These are phyloP conservation scores for Tympanopsis confertula DNA, from an alignment of 2,329 filamentous ascomycete species.

Conservation along the genomic window DNA sequence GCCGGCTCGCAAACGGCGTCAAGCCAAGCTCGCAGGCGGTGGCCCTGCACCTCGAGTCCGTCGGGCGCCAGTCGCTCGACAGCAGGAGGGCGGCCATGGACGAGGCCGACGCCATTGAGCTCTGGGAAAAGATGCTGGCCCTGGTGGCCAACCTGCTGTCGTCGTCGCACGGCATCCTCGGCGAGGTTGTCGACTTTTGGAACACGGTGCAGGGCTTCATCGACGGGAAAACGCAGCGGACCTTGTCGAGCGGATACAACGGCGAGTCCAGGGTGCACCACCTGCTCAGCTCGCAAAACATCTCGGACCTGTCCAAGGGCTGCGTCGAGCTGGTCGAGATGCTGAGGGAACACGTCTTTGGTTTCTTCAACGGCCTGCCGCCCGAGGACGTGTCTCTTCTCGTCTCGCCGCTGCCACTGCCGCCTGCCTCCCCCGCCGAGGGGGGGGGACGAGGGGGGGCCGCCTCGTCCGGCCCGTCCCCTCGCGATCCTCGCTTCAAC, in stretches of 20 bases:
- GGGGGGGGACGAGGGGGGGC: conserved; percentile 27
- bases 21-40: conserved; percentile 59
- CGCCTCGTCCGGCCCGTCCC: conserved; percentile 37
- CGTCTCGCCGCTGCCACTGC: conserved; percentile 66
- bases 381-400: conserved; percentile 82
- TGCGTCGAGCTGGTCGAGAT: conserved; percentile 72
- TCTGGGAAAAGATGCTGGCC: conserved; percentile 80
- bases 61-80: conserved; percentile 55
- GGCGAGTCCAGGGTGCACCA: conserved; percentile 75
- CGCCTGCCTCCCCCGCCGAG: conserved; percentile 59
- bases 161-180: conserved; percentile 61
- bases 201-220: conserved; percentile 84
- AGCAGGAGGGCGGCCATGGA: conserved; percentile 59
- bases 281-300: conserved; percentile 59
- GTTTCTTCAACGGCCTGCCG: conserved; percentile 78
- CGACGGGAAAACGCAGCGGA: conserved; percentile 69
- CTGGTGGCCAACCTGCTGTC: conserved; percentile 69
- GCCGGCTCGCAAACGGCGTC: conserved; percentile 64
- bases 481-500: conserved; percentile 64
- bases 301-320: conserved; percentile 63
- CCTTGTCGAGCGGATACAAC: conserved; percentile 69
- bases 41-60: conserved; percentile 64
- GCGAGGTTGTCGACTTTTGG: conserved; percentile 89
- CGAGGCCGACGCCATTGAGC: conserved; percentile 66
- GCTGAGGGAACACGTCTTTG: conserved; percentile 66